Base-by-base conservation (phyloP, 495 filamentous ascomycete genomes). In the Lasiosphaeria hispida region DNA sequence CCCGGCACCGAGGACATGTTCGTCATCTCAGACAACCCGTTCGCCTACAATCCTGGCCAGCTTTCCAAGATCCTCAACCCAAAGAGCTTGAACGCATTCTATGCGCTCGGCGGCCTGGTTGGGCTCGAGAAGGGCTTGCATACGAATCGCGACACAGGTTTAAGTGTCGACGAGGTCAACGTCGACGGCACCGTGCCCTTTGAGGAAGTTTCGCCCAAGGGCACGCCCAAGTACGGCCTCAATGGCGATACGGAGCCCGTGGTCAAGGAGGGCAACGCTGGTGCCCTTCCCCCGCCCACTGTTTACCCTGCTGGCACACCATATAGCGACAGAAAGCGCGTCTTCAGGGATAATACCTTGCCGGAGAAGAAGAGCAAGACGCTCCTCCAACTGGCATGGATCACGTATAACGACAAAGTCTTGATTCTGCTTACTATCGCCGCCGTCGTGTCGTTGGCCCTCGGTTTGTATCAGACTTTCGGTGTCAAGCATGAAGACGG, bases 371-470 rank as follows among this genome's bases (percentile, higher is more conserved):
- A 92, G 65, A 81, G 83, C 44, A 87, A 89, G 53, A 83, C 78
- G 38, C 81, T 95, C 52, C 77, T 87, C 62, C 76, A 85, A 58
- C 65, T 93, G 23, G 85, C 91, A 48, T 95, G 90, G 90, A 85
- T 87, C 60, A 89, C 89, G 10, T 92, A 91, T 69, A 90, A 93
- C 63, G 90, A 95, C 72, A 90, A 90, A 60, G 87, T 95, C 23
- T 75, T 95, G 52, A 88, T 93, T 19, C 72, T 91, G 33, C 72
- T 91, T 51, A 88, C 87, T 6, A 77, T 82, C 33, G 89, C 88
- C 9, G 89, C 87, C 13, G 70, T 90, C 30, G 75, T 91, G 9
- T 90, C 86, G 8, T 75, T 91, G 37, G 86, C 81, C 23, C 74
- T 91, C 36, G 89, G 88, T n/a, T 75, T 91, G n/a, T 91, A 91